Evolutionary conservation across 306 rosid genomes (phyloP).

Genomic region (Begonia peltatifolia): DNA sequence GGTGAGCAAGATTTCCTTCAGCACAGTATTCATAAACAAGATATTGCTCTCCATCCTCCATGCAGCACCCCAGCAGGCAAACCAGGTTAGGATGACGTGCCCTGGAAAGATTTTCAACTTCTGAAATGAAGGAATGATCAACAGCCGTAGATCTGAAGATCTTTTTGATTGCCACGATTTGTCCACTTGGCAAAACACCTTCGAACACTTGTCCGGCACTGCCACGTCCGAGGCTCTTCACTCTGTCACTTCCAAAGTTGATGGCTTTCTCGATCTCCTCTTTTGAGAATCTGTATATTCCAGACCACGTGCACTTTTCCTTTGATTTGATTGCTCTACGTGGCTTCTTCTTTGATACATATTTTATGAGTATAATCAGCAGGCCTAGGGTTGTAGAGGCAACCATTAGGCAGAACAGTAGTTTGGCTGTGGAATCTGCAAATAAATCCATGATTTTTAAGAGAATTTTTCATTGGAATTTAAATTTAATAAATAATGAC

Average conservation of each 20-base stretch:
- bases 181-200: constrained; percentile 83
- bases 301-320: constrained; percentile 36
- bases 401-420: constrained; percentile 12
- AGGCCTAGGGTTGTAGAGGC: constrained; percentile 12
- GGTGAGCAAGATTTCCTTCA: constrained; percentile 66
- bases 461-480: too few species aligned
- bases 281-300: constrained; percentile 56
- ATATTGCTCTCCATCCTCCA: constrained; percentile 46
- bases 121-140: constrained; percentile 44
- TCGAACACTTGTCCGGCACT: constrained; percentile 70
- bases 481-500: too few species aligned
- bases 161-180: constrained; percentile 71
- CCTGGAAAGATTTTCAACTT: constrained; percentile 61
- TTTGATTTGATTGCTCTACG: constrained; percentile 10
- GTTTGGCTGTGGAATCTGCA: constrained; percentile 15
- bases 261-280: constrained; percentile 65
- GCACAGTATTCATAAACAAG: constrained; percentile 74
- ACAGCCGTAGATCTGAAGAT: constrained; percentile 32
- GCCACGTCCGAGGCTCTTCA: constrained; percentile 51
- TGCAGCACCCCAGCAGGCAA: constrained; percentile 62
- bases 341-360: constrained; percentile 30
- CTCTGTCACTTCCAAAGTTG: constrained; percentile 18
- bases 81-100: constrained; percentile 75
- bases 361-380: constrained; percentile 24
- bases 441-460: not conserved